These are phyloP conservation scores for Mycena polygramma DNA, from an alignment of 768 basidiomycete species.

Conservation along the genomic window DNA sequence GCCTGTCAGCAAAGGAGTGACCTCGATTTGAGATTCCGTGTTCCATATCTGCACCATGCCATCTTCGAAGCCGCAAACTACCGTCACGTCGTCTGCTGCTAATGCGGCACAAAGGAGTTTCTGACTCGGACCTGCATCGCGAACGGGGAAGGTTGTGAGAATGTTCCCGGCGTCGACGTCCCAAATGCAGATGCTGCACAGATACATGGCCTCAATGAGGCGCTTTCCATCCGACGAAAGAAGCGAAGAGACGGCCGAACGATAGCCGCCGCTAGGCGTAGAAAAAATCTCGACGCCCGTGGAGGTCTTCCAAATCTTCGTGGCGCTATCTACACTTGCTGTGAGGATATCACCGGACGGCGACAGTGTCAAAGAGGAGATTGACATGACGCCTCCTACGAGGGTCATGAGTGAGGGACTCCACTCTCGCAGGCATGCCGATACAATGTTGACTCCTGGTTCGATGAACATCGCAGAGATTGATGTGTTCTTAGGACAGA, in stretches of 20 bases:
- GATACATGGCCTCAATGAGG: neutral
- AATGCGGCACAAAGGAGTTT: constrained; percentile 1
- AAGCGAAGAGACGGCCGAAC: neutral
- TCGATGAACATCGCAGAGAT: neutral
- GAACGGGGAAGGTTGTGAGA: neutral
- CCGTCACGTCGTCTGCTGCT: constrained; percentile 9
- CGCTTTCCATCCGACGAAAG: constrained; percentile 5
- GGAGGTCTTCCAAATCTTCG: constrained; percentile 5
- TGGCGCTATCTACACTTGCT: neutral
- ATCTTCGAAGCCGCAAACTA: constrained; percentile 15
- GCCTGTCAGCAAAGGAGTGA: neutral
- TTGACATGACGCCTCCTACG: neutral
- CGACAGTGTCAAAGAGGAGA: neutral
- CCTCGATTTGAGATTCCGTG: neutral
- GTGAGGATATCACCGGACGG: neutral
- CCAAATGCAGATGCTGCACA: neutral
- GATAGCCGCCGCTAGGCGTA: neutral
- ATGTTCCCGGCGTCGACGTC: neutral
- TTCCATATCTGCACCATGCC: constrained; percentile 17
- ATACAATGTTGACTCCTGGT: neutral
- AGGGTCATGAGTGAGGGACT: constrained; percentile 20
- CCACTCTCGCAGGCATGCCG: constrained; percentile 6
- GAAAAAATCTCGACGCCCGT: neutral
- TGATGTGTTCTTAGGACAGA: constrained; percentile 10
- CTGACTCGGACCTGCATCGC: neutral